Percentiles rank a stretch among this genome's conserved stretches.
These are phyloP conservation scores for Penicillium bovifimosum DNA, from an alignment of 495 filamentous ascomycete species.

Conservation along the genomic window DNA sequence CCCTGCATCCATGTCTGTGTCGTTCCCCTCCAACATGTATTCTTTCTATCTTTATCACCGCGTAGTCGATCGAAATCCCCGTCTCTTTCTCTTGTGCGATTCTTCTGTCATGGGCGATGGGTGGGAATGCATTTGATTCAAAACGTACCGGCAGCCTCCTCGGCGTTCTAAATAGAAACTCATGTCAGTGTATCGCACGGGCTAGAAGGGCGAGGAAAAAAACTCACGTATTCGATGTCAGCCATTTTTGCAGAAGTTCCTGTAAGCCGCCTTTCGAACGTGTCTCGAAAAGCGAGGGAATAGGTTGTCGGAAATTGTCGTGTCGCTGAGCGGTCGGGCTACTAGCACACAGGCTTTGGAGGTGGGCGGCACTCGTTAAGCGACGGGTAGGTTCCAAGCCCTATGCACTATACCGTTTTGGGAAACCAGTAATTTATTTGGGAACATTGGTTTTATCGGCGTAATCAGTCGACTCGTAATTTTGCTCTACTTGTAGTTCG, in stretches of 20 bases:
- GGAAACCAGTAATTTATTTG: constrained; percentile 7
- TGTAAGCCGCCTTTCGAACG: constrained; percentile 47
- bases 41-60: background rate
- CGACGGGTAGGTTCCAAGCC: constrained; percentile 42
- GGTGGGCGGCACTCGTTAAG: constrained; percentile 45
- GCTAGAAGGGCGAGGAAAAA: constrained; percentile 8
- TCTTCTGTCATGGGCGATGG: constrained; percentile 5
- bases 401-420: constrained; percentile 32
- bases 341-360: constrained; percentile 31
- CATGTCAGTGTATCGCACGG: constrained; percentile 32
- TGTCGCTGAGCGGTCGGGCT: constrained; percentile 39
- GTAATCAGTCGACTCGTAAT: background rate
- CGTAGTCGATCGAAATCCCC: background rate
- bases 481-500: background rate
- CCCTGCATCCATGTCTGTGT: constrained; percentile 18
- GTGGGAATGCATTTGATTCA: constrained; percentile 13
- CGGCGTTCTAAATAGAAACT: constrained; percentile 62
- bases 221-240: constrained; percentile 85
- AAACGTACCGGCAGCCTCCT: constrained; percentile 83
- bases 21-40: constrained; percentile 4
- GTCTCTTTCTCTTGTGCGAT: background rate
- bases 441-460: background rate
- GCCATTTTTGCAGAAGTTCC: constrained; percentile 74
- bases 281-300: constrained; percentile 48
- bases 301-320: constrained; percentile 42